Evolutionary conservation across 352 stramenopile genomes (phyloP).

Genomic region (Salisapilia sapeloensis): DNA sequence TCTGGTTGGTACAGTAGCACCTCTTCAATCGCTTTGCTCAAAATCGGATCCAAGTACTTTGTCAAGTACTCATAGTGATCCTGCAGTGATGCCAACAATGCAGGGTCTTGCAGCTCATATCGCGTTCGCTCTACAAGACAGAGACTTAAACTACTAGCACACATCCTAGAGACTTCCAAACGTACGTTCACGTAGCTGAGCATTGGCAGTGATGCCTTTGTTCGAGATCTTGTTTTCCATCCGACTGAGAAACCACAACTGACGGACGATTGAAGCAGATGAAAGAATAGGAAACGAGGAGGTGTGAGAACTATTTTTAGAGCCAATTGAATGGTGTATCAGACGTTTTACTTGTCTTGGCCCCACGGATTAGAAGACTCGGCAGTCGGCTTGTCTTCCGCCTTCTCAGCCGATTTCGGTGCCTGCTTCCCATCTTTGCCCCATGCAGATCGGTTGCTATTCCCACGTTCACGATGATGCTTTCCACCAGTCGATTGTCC

Average conservation of each 20-base stretch:
- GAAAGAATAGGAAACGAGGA: too few species aligned
- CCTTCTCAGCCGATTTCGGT: too few species aligned
- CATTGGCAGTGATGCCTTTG: slow-evolving; percentile 24
- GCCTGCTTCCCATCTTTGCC: too few species aligned
- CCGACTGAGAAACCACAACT: too few species aligned
- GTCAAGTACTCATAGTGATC: slow-evolving; percentile 59
- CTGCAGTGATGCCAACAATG: slow-evolving; percentile 24
- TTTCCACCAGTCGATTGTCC: too few species aligned
- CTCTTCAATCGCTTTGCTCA: slow-evolving; percentile 43
- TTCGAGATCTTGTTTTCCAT: slow-evolving; percentile 23
- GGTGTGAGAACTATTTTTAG: too few species aligned
- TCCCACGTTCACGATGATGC: too few species aligned
- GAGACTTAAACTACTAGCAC: too few species aligned
- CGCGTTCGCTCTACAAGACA: slow-evolving; percentile 43
- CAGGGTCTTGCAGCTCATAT: slow-evolving; percentile 26
- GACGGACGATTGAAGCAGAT: too few species aligned
- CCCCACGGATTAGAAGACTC: slow-evolving; percentile 4
- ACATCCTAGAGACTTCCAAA: neutral
- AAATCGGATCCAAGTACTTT: slow-evolving; percentile 37
- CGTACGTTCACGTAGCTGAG: slow-evolving; percentile 30
- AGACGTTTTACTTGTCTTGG: too few species aligned
- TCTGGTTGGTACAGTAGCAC: slow-evolving; percentile 61
- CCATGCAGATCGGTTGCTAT: too few species aligned
- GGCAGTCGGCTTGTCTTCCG: neutral
- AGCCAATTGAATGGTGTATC: too few species aligned